phyloP scores from a whole-genome alignment of 495 filamentous ascomycete genomes.

The Penicillium flavigenum region DNA sequence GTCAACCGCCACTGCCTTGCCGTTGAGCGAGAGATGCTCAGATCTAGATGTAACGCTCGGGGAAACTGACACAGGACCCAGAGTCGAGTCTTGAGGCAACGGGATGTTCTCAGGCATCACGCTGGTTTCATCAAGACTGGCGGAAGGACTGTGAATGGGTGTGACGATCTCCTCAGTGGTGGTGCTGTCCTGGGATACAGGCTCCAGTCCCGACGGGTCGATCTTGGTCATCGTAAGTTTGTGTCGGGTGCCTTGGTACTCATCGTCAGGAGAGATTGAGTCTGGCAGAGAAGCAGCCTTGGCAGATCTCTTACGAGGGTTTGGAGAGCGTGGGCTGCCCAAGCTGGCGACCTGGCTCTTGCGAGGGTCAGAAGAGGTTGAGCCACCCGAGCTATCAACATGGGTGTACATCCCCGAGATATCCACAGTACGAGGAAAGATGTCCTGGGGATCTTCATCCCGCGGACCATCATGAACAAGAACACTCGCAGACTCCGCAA shows the following conservation, averaged over 20 bases:
- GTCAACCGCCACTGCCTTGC: not conserved
- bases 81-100: not conserved
- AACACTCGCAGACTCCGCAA: not conserved
- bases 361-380: constrained; percentile 6
- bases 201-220: not conserved
- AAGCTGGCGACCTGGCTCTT: constrained; percentile 15
- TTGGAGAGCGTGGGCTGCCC: not conserved
- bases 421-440: not conserved
- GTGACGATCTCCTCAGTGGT: not conserved
- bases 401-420: not conserved
- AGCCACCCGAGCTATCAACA: not conserved
- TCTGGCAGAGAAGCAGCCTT: constrained; percentile 30
- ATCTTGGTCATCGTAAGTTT: not conserved
- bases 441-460: not conserved
- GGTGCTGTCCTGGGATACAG: not conserved
- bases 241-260: not conserved
- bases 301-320: constrained; percentile 29
- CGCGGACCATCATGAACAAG: not conserved
- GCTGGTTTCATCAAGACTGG: not conserved
- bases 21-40: not conserved
- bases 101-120: not conserved
- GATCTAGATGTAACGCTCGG: constrained; percentile 2
- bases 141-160: constrained; percentile 15
- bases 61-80: not conserved
- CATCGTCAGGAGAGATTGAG: constrained; percentile 11